phyloP scores from a whole-genome alignment of 2,329 filamentous ascomycete species.

The Claviceps capensis region DNA sequence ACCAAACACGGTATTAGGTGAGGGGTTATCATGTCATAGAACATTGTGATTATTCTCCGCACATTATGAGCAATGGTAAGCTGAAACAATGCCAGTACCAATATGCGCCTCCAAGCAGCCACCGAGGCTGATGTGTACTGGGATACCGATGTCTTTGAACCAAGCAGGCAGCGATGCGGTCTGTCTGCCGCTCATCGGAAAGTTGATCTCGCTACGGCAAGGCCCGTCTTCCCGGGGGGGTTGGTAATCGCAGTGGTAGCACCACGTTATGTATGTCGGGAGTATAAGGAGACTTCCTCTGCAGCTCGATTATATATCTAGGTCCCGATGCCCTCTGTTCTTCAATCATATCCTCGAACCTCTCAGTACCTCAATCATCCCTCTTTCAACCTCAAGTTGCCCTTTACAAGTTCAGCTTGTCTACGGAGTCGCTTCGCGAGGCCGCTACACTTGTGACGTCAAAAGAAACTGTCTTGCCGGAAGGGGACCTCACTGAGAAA shows the following conservation, averaged over 20 bases:
- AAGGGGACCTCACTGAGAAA: not conserved
- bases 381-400: not conserved
- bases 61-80: not conserved
- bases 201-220: not conserved
- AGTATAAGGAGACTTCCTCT: not conserved
- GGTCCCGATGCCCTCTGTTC: not conserved
- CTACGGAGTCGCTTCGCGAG: not conserved
- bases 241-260: not conserved
- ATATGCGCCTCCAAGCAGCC: not conserved
- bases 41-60: not conserved
- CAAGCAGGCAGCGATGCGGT: not conserved
- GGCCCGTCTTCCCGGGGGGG: not conserved
- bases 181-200: not conserved
- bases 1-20: not conserved
- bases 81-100: not conserved
- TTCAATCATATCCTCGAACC: too few species aligned
- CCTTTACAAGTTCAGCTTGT: not conserved
- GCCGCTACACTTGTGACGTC: not conserved
- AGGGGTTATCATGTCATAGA: not conserved
- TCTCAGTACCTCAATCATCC: not conserved
- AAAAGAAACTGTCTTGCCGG: not conserved
- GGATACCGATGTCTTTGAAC: not conserved
- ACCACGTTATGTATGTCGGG: not conserved
- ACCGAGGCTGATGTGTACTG: not conserved
- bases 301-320: too few species aligned